Evolutionary conservation across 306 rosid genomes (phyloP), one percentile per base, ranked within the genome.

Genomic region (Acacia crassicarpa): DNA sequence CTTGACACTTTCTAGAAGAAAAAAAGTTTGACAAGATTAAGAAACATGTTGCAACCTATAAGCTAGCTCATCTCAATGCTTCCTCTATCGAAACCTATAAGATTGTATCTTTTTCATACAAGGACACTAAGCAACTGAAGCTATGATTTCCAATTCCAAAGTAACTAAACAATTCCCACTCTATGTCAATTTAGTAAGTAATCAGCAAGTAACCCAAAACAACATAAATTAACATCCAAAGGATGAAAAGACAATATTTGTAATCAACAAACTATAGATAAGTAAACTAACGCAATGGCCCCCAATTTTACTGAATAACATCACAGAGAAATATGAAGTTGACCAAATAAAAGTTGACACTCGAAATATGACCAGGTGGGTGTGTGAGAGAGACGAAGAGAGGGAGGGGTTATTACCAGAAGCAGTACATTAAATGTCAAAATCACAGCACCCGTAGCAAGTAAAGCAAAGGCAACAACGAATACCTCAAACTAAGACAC

Each of bases 401-500:
- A 77, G 84, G 76, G 78, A 73, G 80, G 40, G 74, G 67, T 16
- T 20, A 74, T 85, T 96, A 96, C 99, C 97, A 95, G 97, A 41
- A 95, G 98, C 80, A 95, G 92, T 10, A 96, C 99, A 88, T 96
- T 96, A 92, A 96, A 75, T 41, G 98, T 96, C 88, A 96, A 85
- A 86, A 96, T 87, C 74, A 95, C 91, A 76, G 97, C 98, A 41
- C 99, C 98, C 54, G 94, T 94, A 79, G 99, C 99, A 79, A 95
- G 99, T 51, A 95, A 91, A 41, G 98, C 99, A 89, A 95, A 95
- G 66, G 98, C 97, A 83, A 93, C 99, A 33, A 97, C 99, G 43
- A 95, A 95, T 61, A 95, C 99, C 86, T 96, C 99, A 74, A 97
- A 91, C 99, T 96, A 94, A 54, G 67, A 80, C 72, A 82, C 32